Evolutionary conservation across 108 stramenopile genomes (phyloP), one percentile per base, ranked within the genome.

Genomic region (Discostella stelligeroides): DNA sequence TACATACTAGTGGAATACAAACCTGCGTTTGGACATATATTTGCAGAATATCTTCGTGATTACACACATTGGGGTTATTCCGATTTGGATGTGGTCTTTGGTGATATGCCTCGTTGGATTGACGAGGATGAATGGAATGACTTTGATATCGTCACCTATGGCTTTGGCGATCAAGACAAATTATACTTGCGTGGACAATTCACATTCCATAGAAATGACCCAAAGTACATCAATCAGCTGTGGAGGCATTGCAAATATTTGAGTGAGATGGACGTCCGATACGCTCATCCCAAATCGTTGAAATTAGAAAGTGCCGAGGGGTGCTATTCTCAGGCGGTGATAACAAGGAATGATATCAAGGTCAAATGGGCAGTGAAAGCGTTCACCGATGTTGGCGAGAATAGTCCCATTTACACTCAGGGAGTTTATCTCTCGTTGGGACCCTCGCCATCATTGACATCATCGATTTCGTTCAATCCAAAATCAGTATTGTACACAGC

Each of bases 51-150:
- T 60, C 66, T 95, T 11, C 50, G 21, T 0, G 77, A 73, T 4
- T 97, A 97, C 63, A 61, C 92, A 2, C 97, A 97, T 56, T 97
- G 97, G 97, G 97, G 92, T 24, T 97, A 95, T 72, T 90, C 92
- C 8, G 97, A 97, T 82, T 63, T 97, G 48, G 97, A 97, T 58
- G 94, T 97, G 13, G 68, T 93, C 0, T 94, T 95, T 71, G 97
- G 97, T 5, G 95, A 97, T 63, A 81, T 97, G 63, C 55, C 83
- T 17, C 75, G 86, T 43, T 95, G 93, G 84, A 91, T 96, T 45
- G 81, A 88, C 28, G 56, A 75, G 0, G 90, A 92, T 21, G 94
- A 95, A 84, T 79, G 91, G 72, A 83, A 53, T 18, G 79, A 89
- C 4, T 96, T 84, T 64, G 96, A 97, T 69, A 91, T 97, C 50